Base-by-base conservation (phyloP, 73 alveolate genomes). In the Effrenium voratum region DNA sequence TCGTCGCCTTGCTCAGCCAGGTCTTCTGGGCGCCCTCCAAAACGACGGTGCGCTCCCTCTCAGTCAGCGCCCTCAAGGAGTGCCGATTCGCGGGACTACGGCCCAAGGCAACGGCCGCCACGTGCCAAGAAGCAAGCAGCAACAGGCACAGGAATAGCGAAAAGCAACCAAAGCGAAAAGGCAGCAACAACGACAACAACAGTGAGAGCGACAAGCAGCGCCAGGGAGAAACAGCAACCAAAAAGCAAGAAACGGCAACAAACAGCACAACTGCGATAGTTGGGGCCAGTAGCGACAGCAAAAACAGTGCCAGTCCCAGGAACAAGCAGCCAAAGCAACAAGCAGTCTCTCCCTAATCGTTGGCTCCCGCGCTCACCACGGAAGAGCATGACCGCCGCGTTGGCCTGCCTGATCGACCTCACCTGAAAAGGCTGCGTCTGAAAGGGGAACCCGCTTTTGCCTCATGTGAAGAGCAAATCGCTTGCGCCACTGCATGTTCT, bases 21-120 rank as follows among this genome's bases (percentile, higher is more conserved):
- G 72, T 57, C 77, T 83, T 83, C 40, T 50, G 79, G 13, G 93
- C 93, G 40, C 93, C 93, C 36, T 83, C 93, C 77, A 83, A 52
- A 34, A 83, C 22, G 55, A 83, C 93, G 28, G 32, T 77, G 34
- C 93, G 93, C 43, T 83, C 79, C 44, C 77, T 34, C 32, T 57
- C 57, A 43, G 77, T 83, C 55, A 83, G 55, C 13, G 77, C 41
- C 93, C 93, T 83, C 30, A 43, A n/a, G n/a, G n/a, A n/a, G n/a
- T n/a, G n/a, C n/a, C n/a, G n/a, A n/a, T n/a, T n/a, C n/a, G n/a
- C n/a, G n/a, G n/a, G n/a, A n/a, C n/a, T n/a, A n/a, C n/a, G n/a
- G n/a, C n/a, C n/a, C n/a, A n/a, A n/a, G n/a, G n/a, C n/a, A n/a
- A n/a, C n/a, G n/a, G n/a, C n/a, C n/a, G n/a, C n/a, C n/a, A n/a